Conservation (phyloP, 441 rosid species). For the Gossypium davidsonii region DNA sequence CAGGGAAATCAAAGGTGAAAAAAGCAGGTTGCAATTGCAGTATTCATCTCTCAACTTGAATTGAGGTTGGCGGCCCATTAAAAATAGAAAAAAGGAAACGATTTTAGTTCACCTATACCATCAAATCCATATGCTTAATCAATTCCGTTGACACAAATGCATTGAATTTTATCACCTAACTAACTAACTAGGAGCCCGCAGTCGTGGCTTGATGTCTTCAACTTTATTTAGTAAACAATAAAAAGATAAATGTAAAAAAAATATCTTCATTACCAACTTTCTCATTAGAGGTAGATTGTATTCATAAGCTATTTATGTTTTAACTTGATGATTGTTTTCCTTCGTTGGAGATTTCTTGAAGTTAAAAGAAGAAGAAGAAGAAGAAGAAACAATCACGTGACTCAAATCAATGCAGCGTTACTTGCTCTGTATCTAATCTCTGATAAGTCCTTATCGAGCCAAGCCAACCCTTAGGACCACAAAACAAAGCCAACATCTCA, state of each 20-base stretch:
- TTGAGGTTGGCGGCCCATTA: neutral
- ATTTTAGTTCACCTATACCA: neutral
- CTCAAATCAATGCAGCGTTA: neutral
- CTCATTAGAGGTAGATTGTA: too few species aligned
- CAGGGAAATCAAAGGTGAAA: neutral
- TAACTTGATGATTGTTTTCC: too few species aligned
- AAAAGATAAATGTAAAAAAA: too few species aligned
- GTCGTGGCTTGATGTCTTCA: too few species aligned
- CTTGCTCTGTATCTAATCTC: neutral
- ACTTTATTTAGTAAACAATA: too few species aligned
- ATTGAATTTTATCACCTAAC: too few species aligned
- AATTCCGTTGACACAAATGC: neutral
- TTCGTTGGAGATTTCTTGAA: too few species aligned
- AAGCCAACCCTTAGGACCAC: neutral
- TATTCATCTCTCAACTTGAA: neutral
- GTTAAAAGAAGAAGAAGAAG: too few species aligned
- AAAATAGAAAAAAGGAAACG: neutral
- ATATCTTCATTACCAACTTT: too few species aligned
- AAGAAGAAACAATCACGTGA: neutral
- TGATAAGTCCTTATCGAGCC: neutral
- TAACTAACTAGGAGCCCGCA: too few species aligned
- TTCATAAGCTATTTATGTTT: too few species aligned
- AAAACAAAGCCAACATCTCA: neutral
- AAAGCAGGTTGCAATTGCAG: neutral
- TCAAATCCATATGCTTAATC: neutral